Percentiles rank a stretch among this genome's conserved stretches.
These are phyloP conservation scores for Lactifluus hygrophoroides DNA, from an alignment of 768 basidiomycete species.

Conservation along the genomic window DNA sequence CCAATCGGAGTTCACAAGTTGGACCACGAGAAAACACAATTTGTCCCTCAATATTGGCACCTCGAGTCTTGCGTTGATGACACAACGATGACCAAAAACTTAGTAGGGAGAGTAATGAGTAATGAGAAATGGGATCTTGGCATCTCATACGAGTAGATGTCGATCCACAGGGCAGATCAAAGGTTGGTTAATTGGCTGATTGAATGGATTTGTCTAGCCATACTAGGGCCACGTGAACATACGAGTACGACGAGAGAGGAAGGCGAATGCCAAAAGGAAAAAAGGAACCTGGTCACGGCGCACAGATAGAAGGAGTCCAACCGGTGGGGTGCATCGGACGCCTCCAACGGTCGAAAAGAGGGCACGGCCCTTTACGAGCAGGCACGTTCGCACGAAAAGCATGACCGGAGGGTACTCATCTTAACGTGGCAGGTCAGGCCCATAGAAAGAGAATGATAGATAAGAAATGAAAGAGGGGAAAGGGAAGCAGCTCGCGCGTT, in stretches of 20 bases:
- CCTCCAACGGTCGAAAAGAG: background rate
- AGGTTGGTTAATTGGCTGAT: background rate
- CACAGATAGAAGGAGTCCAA: background rate
- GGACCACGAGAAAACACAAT: background rate
- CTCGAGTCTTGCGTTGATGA: background rate
- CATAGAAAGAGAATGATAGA: background rate
- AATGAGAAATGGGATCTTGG: no score
- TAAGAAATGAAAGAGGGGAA: conserved; percentile 6
- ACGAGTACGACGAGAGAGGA: background rate
- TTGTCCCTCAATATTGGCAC: background rate
- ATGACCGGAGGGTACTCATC: background rate
- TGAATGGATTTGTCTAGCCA: background rate
- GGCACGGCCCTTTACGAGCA: conserved; percentile 2
- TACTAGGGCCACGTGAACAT: background rate
- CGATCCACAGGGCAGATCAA: conserved; percentile 9
- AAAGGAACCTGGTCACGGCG: background rate
- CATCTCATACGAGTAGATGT: no score
- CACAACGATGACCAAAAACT: background rate
- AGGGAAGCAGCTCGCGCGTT: conserved; percentile 2
- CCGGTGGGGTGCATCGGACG: background rate
- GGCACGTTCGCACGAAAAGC: conserved; percentile 5
- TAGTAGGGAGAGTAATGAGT: background rate
- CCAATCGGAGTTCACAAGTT: background rate
- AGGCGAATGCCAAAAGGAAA: background rate
- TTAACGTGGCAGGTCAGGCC: background rate